Evolutionary conservation across 768 basidiomycete species (phyloP), one percentile per base, ranked within the genome.

Genomic region (Lactarius akahatsu): DNA sequence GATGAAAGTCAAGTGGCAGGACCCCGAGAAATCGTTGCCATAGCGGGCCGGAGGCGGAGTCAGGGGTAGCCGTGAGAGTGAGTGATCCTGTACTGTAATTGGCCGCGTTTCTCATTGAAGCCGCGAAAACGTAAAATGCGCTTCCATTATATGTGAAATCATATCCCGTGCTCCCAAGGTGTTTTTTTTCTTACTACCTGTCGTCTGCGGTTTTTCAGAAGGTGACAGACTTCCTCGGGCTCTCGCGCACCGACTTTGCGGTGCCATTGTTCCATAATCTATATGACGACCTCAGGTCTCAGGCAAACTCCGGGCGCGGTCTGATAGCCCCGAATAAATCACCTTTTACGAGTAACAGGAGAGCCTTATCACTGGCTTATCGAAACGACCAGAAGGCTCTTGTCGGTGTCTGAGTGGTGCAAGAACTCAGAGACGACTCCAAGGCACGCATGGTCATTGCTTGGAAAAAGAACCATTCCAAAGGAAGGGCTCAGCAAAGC

Each of bases 381-480:
- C 38, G 38, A 16, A 56, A 30, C n/a, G 15, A 50, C 26, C 45
- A 61, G 40, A 50, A 15, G n/a, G 52, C 61, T 57, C 38, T 52
- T 47, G 34, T 61, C 65, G 65, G 65, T 26, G 56, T 38, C 60
- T 50, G 45, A 59, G 55, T 28, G 30, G 28, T 34, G 28, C 34
- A 61, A 56, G 54, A 61, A 61, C 58, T 60, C 34, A 34, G 56
- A 23, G 54, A 56, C 13, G 38, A 57, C 58, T 65, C 59, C 43
- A 61, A 23, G 54, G 20, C 40, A 56, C 54, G 9, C 45, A 13
- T 4, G 47, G 11, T 13, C 34, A 38, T 55, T 47, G 9, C 13
- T 60, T 9, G 10, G 55, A 28, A 40, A n/a, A 55, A 32, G 34
- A 9, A 45, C 5, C 28, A 40, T 9, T 28, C 26, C 55, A 45